Evolutionary conservation across 257 asterid species (phyloP).

Genomic region (Nyctanthes arbortristis): DNA sequence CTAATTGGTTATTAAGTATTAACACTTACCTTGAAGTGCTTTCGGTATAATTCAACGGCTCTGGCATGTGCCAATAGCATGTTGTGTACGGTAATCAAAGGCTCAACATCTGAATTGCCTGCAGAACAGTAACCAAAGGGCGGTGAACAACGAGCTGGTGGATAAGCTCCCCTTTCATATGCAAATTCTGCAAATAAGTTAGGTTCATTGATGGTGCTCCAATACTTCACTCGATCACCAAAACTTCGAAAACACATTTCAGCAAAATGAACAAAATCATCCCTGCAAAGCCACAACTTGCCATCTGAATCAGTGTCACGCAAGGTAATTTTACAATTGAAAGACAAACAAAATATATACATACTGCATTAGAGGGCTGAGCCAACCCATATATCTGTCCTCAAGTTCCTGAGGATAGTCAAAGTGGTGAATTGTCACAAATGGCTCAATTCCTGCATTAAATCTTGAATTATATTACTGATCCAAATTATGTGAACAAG

Average conservation of each 20-base stretch:
- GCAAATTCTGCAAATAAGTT: slow-evolving; percentile 46
- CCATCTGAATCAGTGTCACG: background rate
- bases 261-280: slow-evolving; percentile 58
- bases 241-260: slow-evolving; percentile 55
- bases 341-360: slow-evolving; percentile 13
- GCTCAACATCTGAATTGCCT: slow-evolving; percentile 79
- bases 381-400: slow-evolving; percentile 68
- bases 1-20: background rate
- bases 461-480: background rate
- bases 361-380: slow-evolving; percentile 75
- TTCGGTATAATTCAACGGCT: slow-evolving; percentile 56
- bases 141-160: slow-evolving; percentile 70
- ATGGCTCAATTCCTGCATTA: slow-evolving; percentile 62
- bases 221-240: slow-evolving; percentile 64
- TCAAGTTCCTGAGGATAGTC: slow-evolving; percentile 77
- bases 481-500: background rate
- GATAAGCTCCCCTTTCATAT: slow-evolving; percentile 42
- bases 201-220: slow-evolving; percentile 68
- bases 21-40: slow-evolving; percentile 54
- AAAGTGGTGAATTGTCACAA: slow-evolving; percentile 70
- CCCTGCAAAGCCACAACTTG: slow-evolving; percentile 38
- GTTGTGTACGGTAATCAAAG: slow-evolving; percentile 57
- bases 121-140: slow-evolving; percentile 65
- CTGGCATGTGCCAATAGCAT: slow-evolving; percentile 74
- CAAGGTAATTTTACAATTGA: background rate